Evolutionary conservation across 1,284 basidiomycete species (phyloP).

Genomic region (Pascua sp.): DNA sequence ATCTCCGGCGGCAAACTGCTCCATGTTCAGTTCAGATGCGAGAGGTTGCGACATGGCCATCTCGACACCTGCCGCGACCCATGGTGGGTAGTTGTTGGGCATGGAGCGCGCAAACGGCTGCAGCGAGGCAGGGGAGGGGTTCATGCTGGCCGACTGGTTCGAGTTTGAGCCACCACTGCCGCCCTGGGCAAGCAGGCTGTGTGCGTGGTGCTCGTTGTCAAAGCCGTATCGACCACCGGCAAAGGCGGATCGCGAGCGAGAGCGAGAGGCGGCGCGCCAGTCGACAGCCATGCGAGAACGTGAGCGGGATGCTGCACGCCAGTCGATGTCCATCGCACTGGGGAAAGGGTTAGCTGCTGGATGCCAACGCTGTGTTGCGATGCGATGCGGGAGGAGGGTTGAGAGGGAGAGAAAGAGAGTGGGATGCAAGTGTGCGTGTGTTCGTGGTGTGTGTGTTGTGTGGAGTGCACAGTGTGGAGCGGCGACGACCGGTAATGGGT

Average conservation of each 20-base stretch:
- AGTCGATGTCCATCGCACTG: conserved; percentile 70
- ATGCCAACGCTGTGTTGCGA: too few relatives aligned
- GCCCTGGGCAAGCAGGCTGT: conserved; percentile 48
- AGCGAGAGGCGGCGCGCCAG: conserved; percentile 52
- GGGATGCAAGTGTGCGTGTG: too few relatives aligned
- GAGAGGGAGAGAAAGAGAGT: too few relatives aligned
- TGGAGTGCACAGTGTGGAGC: too few relatives aligned
- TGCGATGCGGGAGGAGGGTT: too few relatives aligned
- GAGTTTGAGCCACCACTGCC: conserved; percentile 49
- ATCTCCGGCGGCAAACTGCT: conserved; percentile 16
- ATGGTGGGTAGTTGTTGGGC: conserved; percentile 21
- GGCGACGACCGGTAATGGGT: too few relatives aligned
- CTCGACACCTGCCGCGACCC: conserved; percentile 17
- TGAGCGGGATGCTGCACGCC: conserved; percentile 86
- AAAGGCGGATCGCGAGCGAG: conserved; percentile 47
- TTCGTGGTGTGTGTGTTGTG: too few relatives aligned
- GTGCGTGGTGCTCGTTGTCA: conserved; percentile 48
- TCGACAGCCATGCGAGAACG: conserved; percentile 77
- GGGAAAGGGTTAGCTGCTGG: conserved; percentile 5
- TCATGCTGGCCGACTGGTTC: conserved; percentile 52
- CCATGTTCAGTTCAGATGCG: conserved; percentile 20
- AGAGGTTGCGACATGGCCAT: conserved; percentile 24
- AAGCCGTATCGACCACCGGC: conserved; percentile 37
- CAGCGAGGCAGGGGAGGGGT: conserved; percentile 17
- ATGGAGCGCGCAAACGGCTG: conserved; percentile 22